phyloP scores from a whole-genome alignment of 208 protist species.

The Trypanosoma avium region DNA sequence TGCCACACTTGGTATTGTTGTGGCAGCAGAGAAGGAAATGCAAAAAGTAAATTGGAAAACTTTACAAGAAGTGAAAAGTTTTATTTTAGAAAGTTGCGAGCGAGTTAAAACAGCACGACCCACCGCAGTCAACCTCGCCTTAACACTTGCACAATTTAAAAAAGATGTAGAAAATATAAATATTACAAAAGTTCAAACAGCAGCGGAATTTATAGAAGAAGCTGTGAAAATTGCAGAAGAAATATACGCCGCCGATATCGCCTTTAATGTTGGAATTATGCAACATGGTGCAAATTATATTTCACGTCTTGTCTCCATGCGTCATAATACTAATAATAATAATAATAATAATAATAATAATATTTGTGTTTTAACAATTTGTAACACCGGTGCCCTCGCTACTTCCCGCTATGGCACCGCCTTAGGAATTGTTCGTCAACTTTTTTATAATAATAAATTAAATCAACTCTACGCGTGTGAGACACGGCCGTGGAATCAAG shows the following conservation, averaged over 20 bases:
- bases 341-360: slow-evolving; percentile 35
- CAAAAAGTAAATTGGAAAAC: slow-evolving; percentile 25
- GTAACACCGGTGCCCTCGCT: slow-evolving; percentile 94
- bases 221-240: slow-evolving; percentile 78
- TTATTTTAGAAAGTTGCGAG: slow-evolving; percentile 76
- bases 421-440: slow-evolving; percentile 90
- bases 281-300: slow-evolving; percentile 84
- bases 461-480: slow-evolving; percentile 92
- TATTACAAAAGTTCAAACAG: slow-evolving; percentile 14
- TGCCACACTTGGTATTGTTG: slow-evolving; percentile 90
- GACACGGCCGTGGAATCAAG: slow-evolving; percentile 96
- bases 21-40: slow-evolving; percentile 53
- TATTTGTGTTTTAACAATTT: slow-evolving; percentile 91
- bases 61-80: slow-evolving; percentile 39
- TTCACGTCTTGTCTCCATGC: slow-evolving; percentile 33
- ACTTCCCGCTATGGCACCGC: slow-evolving; percentile 93
- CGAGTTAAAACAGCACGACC: slow-evolving; percentile 91
- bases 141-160: slow-evolving; percentile 77
- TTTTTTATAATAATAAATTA: slow-evolving; percentile 82
- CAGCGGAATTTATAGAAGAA: slow-evolving; percentile 42
- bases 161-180: slow-evolving; percentile 42
- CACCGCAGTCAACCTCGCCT: slow-evolving; percentile 96
- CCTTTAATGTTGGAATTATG: slow-evolving; percentile 92
- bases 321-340: slow-evolving; percentile 23
- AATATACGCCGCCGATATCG: slow-evolving; percentile 87